Evolutionary conservation across 192 early-diverging fungal genomes (phyloP), one percentile per base, ranked within the genome.

Genomic region (Gorgonomyces haynaldii): DNA sequence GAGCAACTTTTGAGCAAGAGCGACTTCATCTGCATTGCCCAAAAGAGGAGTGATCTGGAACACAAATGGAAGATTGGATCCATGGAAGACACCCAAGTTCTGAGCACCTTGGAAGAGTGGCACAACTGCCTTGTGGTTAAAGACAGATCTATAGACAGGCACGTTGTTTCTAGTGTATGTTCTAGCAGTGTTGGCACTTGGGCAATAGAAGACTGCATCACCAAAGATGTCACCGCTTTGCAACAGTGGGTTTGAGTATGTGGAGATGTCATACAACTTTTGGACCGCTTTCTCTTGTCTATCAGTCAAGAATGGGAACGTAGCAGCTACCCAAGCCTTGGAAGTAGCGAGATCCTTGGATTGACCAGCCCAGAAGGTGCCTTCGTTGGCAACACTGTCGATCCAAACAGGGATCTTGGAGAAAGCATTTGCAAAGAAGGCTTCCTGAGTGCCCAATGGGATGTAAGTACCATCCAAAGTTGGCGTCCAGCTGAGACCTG

Each of bases 1-100:
- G n/a, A 43, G n/a, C 26, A 43, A 15, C 10, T 15, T 12, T 15
- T 28, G 13, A n/a, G 42, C 25, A 28, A 43, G n/a, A 8, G 6
- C n/a, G 17, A 31, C 22, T 39, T 52, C 50, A 28, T 24, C 4
- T 19, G 36, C 12, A 16, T 38, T n/a, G n/a, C n/a, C 27, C 7
- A 52, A 15, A 4, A 26, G 20, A 9, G 37, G 16, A 20, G 29
- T 39, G 16, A 15, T 29, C 12, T 52, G 32, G 27, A 24, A 52
- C 1, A 52, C 13, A 52, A 52, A 52, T 16, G 50, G 50, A 17
- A 52, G 38, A 12, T 52, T 30, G 39, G 37, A 13, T 13, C 37
- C 50, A 20, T 52, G 50, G 39, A 31, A 52, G 6, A 40, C 50
- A 26, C 50, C 50, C 12, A 52, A 20, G 0, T 40, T 2, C 15